Base-by-base conservation (phyloP, 2,329 filamentous ascomycete species). In the Apiospora phragmitis region DNA sequence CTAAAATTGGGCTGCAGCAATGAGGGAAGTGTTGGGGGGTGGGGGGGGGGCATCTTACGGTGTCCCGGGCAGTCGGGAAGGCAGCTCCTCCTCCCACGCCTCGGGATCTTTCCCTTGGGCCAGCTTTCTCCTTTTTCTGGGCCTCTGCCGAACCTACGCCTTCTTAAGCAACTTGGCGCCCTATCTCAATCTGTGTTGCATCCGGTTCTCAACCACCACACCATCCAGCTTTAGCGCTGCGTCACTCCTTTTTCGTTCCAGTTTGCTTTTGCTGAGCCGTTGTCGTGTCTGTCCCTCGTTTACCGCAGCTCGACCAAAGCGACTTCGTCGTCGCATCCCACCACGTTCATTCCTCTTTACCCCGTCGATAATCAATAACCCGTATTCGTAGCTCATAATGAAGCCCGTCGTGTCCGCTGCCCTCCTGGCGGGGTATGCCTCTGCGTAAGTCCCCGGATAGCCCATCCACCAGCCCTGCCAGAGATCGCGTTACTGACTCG, bases 321-420 rank as follows among this genome's bases (percentile, higher is more conserved):
- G 55, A 62, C 55, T 21, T 38, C 18, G 32, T 38, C 18, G 55
- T 62, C 55, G 55, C 32, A 38, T n/a, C 32, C 18, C 55, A 35
- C 18, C 55, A 35, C 51, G 3, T 45, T 32, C 26, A 21, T 67
- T 47, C 18, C 4, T 35, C 8, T 43, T 41, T 43, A 4, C 38
- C n/a, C 29, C 32, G 7, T n/a, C 26, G 16, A 32, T 16, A 21
- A 21, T 67, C n/a, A 1, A 67, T 21, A 67, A 14, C 32, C 7
- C 11, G 55, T 62, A 62, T 62, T 62, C 55, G 55, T 62, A 62
- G 55, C 38, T 69, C 70, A 69, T 62, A 67, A 71, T 71, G 70
- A 71, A 42, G 49, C 35, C 43, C 55, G 5, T 67, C 47, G 70
- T 62, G 35, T 71, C 70, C 65, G 49, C 68, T 16, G 67, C 70